A percentile compares a stretch with the other conserved stretches of the same genome.
Evolutionary conservation across 2,329 filamentous ascomycete genomes (phyloP).

Genomic region (Parafenestella ontariensis): DNA sequence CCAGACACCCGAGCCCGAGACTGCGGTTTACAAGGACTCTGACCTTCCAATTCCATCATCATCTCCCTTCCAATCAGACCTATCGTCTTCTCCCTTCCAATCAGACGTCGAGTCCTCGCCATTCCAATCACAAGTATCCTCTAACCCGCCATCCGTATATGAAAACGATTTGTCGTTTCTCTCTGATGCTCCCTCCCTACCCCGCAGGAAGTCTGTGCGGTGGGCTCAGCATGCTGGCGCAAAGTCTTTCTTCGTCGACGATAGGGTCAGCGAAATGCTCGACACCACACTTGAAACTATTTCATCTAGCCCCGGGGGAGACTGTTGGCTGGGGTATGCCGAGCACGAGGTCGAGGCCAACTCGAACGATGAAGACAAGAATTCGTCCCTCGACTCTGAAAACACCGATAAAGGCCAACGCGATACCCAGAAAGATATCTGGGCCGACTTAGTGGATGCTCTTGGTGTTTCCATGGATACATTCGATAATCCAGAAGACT

Average conservation of each 20-base stretch:
- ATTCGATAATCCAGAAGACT: conserved; percentile 22
- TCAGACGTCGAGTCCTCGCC: neutral
- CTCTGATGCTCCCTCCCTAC: conserved; percentile 14
- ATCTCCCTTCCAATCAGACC: neutral
- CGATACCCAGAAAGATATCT: neutral
- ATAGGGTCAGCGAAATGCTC: conserved; percentile 30
- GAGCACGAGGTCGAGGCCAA: conserved; percentile 6
- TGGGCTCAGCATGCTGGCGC: conserved; percentile 17
- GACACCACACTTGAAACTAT: conserved; percentile 30
- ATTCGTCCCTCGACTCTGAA: neutral
- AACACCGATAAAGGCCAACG: neutral
- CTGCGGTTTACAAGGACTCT: conserved; percentile 13
- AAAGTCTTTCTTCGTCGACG: conserved; percentile 28
- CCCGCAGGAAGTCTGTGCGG: conserved; percentile 15
- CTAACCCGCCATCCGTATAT: conserved; percentile 4
- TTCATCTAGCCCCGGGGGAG: conserved; percentile 13
- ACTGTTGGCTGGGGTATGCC: neutral
- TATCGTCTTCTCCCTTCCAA: neutral
- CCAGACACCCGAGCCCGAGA: conserved; percentile 8
- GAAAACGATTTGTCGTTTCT: conserved; percentile 26
- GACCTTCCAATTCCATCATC: conserved; percentile 1
- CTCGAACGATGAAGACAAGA: conserved; percentile 12
- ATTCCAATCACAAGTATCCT: neutral
- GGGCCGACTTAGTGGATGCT: conserved; percentile 8
- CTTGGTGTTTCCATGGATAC: conserved; percentile 17